These are phyloP conservation scores for Penicillium riverlandense DNA, from an alignment of 495 filamentous ascomycete genomes.

Conservation along the genomic window DNA sequence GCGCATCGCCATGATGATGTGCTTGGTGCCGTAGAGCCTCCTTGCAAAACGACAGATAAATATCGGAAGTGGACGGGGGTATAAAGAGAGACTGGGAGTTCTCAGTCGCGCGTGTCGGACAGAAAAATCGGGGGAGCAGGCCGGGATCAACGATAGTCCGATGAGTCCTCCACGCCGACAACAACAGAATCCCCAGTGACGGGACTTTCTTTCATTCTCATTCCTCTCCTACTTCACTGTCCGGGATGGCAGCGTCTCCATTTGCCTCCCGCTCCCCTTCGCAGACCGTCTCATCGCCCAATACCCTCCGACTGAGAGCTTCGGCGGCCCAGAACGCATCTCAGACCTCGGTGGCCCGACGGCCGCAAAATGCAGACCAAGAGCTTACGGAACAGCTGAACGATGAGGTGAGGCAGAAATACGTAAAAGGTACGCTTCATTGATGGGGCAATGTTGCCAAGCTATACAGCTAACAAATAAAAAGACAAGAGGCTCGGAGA, in stretches of 20 bases:
- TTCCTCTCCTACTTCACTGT: not conserved
- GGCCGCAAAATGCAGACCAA: constrained; percentile 19
- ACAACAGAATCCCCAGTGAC: not conserved
- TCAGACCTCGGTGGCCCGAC: not conserved
- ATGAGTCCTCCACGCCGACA: not conserved
- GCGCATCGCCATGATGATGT: constrained; percentile 26
- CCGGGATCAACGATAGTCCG: constrained; percentile 36
- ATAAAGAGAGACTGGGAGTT: no score
- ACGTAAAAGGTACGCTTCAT: constrained; percentile 63
- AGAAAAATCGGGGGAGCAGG: constrained; percentile 27
- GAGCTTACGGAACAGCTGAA: constrained; percentile 86
- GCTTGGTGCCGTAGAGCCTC: not conserved
- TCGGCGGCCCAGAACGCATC: constrained; percentile 25
- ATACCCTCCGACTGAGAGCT: constrained; percentile 29
- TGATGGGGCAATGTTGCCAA: not conserved
- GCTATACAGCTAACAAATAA: constrained; percentile 1
- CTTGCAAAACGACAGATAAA: not conserved
- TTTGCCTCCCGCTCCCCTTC: constrained; percentile 29
- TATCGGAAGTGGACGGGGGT: not conserved
- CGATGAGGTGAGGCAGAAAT: constrained; percentile 76
- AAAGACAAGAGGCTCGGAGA: constrained; percentile 84
- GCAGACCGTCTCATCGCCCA: constrained; percentile 22
- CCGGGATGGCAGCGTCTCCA: constrained; percentile 39
- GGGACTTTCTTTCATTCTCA: not conserved
- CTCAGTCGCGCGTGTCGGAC: no score